Conservation (phyloP, 2,329 filamentous ascomycete genomes). For the Myriosclerotinia scirpicola region DNA sequence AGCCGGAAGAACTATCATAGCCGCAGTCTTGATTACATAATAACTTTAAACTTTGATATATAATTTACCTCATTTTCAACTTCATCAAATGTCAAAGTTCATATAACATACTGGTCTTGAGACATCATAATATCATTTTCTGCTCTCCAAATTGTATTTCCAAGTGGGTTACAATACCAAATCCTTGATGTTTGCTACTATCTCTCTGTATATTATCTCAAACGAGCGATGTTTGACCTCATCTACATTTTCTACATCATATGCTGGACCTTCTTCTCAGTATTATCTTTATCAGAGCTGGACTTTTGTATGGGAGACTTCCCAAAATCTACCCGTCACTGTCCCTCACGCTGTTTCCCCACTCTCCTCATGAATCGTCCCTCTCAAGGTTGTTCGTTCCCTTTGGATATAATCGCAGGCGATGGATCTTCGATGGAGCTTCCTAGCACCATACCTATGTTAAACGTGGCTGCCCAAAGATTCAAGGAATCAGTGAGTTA, state of each 20-base stretch:
- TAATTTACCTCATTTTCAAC: no score
- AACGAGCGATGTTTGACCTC: slow-evolving; percentile 2
- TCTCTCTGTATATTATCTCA: background rate
- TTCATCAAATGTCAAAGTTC: no score
- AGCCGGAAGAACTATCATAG: slow-evolving; percentile 11
- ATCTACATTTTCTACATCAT: background rate
- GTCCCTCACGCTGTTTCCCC: no score
- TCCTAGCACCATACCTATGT: background rate
- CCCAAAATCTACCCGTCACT: no score
- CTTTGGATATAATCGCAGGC: background rate
- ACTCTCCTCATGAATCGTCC: background rate
- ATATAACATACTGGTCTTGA: background rate
- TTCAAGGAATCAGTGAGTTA: background rate
- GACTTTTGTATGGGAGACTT: no score
- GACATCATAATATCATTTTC: background rate
- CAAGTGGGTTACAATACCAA: background rate
- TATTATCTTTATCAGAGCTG: no score
- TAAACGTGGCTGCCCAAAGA: background rate
- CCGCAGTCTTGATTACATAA: slow-evolving; percentile 16
- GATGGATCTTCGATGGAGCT: background rate
- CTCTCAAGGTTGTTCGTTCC: background rate
- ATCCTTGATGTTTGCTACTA: background rate
- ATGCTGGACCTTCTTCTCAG: background rate
- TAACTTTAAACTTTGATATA: background rate
- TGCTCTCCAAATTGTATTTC: background rate